These are phyloP conservation scores for Sporothrix euskadiensis DNA, from an alignment of 2,329 filamentous ascomycete species.

Conservation along the genomic window DNA sequence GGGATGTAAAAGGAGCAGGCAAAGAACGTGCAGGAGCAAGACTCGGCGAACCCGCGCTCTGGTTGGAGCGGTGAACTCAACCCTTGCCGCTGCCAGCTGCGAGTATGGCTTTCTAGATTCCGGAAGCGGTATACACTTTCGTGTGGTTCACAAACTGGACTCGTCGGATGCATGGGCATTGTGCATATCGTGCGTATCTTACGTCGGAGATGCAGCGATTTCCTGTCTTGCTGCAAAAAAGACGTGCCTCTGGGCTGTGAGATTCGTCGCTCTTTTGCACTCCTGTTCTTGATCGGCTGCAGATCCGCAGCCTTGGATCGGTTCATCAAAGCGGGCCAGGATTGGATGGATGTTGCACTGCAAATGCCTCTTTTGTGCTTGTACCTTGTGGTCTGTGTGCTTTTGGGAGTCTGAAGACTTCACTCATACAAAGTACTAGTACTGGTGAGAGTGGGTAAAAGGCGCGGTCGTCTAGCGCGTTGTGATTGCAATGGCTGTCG, in stretches of 20 bases:
- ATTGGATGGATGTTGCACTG: not conserved
- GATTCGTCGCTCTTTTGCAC: not conserved
- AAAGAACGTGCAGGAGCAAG: not conserved
- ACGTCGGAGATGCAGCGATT: constrained; percentile 16
- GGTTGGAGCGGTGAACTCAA: constrained; percentile 6
- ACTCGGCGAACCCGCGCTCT: not conserved
- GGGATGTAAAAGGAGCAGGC: not conserved
- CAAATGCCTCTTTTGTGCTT: not conserved
- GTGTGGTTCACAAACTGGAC: not conserved
- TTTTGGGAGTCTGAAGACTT: not conserved
- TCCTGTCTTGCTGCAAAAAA: constrained; percentile 4
- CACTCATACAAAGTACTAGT: too few relatives aligned
- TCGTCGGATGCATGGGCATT: not conserved
- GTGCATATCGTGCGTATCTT: constrained; percentile 1
- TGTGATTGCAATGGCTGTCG: not conserved
- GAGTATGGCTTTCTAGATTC: not conserved
- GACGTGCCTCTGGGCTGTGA: not conserved
- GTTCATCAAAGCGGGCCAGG: not conserved
- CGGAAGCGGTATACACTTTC: not conserved
- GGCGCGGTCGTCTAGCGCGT: not conserved
- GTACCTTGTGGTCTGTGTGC: not conserved
- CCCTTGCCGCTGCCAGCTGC: not conserved
- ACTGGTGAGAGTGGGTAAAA: not conserved
- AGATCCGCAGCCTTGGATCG: constrained; percentile 19
- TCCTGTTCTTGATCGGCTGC: constrained; percentile 18